These are phyloP conservation scores for Fusarium tuaranense DNA, from an alignment of 2,329 filamentous ascomycete genomes.

Conservation along the genomic window DNA sequence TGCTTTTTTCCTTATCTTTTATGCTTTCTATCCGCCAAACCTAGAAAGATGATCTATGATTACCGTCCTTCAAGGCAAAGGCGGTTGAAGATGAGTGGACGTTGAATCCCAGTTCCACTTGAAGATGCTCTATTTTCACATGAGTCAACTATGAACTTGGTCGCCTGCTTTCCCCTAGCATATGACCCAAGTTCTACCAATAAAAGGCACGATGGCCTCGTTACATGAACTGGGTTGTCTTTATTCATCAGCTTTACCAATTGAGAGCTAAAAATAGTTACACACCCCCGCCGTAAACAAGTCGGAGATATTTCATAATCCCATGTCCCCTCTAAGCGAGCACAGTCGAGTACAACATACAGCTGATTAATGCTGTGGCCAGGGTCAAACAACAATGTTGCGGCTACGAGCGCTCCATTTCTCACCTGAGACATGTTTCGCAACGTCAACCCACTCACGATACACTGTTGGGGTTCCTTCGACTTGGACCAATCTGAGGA, in stretches of 20 bases:
- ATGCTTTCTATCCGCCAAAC: background rate
- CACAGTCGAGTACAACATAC: background rate
- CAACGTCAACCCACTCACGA: background rate
- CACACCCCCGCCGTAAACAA: background rate
- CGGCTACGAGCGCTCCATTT: background rate
- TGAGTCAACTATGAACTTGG: background rate
- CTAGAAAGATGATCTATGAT: accelerated
- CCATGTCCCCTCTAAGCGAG: background rate
- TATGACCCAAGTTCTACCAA: background rate
- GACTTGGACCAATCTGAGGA: background rate
- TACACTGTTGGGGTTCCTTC: background rate
- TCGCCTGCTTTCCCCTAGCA: accelerated
- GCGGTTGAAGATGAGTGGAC: background rate
- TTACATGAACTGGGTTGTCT: too few species aligned
- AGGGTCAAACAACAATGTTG: background rate
- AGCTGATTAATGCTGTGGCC: background rate
- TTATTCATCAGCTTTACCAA: background rate
- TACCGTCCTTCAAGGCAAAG: background rate
- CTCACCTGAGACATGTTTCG: background rate
- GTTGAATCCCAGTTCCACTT: background rate
- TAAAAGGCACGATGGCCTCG: too few species aligned
- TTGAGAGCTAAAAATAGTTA: accelerated
- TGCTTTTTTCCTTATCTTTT: background rate
- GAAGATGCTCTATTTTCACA: background rate
- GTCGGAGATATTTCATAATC: background rate